Evolutionary conservation across 805 yeast genomes (phyloP), one percentile per base, ranked within the genome.

Genomic region (Yarrowia alimentaria): DNA sequence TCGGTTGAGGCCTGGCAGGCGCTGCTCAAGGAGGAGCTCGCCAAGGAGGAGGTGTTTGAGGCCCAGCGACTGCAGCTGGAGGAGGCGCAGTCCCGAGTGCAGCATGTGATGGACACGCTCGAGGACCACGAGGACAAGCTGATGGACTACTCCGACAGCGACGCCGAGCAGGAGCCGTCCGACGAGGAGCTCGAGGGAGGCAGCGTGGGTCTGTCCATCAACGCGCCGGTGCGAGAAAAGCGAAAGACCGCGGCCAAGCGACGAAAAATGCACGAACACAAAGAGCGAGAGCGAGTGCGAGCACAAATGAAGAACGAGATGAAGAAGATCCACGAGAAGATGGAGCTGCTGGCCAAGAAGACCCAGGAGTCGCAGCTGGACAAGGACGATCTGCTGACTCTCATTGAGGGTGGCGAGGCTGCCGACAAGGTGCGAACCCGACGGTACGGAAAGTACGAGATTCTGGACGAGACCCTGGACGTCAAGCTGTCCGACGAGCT

Each of bases 401-500:
- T 54, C 35, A 16, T 50, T 35, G 37, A 52, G 30, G 49, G 52
- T 10, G 60, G 56, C 19, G 55, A 59, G 53, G 56, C 58, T 35
- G 42, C 31, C 59, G 57, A 53, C 56, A 65, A 61, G 56, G 64
- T 61, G 61, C 63, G 59, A 54, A 67, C 56, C 58, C 68, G 61
- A 57, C 63, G 63, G 14, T 62, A 79, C 47, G 67, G 78, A 8
- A 75, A 70, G 55, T 70, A 73, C 55, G 68, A 74, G 13, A 70
- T 80, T 10, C 59, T 73, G 28, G 74, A 74, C 26, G 72, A 71
- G 16, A 70, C 73, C 9, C 57, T 80, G 29, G 84, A 91, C 60
- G 83, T 93, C 20, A 91, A 93, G 68, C 76, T 93, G 48, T 79
- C 94, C 19, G 91, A 87, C 62, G 99, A 93, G 67, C 74, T 93